Conservation (phyloP, 2,329 filamentous ascomycete species). For the Massarina eburnea region DNA sequence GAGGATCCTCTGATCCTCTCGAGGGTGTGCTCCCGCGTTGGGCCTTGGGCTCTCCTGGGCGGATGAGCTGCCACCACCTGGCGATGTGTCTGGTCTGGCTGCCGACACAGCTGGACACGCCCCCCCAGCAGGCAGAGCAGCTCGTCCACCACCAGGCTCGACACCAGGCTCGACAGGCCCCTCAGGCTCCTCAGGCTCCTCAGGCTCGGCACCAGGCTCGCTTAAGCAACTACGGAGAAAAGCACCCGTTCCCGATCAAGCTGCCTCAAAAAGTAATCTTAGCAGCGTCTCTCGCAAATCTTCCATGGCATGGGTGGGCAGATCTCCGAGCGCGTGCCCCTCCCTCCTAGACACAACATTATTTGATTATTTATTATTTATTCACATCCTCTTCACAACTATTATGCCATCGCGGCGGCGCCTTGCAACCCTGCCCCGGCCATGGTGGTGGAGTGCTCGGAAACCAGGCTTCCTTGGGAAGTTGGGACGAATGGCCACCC, state of each 20-base stretch:
- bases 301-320: constrained; percentile 6
- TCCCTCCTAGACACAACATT: constrained; percentile 5
- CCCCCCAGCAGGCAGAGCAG: too few species aligned
- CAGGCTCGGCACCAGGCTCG: constrained; percentile 15
- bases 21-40: constrained; percentile 7
- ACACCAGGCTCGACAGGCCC: too few species aligned
- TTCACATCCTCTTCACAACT: constrained; percentile 21
- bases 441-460: constrained; percentile 16
- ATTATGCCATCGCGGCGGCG: constrained; percentile 25
- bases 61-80: constrained; percentile 10
- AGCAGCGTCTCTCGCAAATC: constrained; percentile 11
- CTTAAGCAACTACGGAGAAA: constrained; percentile 23
- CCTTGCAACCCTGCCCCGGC: constrained; percentile 12
- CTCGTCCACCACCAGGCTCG: too few species aligned
- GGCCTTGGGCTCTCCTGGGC: constrained; percentile 14
- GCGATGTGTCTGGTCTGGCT: too few species aligned
- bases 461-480: constrained; percentile 21
- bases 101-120: too few species aligned
- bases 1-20: constrained; percentile 14
- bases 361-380: constrained; percentile 1
- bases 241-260: constrained; percentile 22
- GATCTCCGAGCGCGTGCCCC: constrained; percentile 7
- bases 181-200: too few species aligned
- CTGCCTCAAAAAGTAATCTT: constrained; percentile 12
- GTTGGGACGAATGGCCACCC: constrained; percentile 12